Conservation (phyloP, 2,329 filamentous ascomycete genomes). For the Phialocephala subalpina region DNA sequence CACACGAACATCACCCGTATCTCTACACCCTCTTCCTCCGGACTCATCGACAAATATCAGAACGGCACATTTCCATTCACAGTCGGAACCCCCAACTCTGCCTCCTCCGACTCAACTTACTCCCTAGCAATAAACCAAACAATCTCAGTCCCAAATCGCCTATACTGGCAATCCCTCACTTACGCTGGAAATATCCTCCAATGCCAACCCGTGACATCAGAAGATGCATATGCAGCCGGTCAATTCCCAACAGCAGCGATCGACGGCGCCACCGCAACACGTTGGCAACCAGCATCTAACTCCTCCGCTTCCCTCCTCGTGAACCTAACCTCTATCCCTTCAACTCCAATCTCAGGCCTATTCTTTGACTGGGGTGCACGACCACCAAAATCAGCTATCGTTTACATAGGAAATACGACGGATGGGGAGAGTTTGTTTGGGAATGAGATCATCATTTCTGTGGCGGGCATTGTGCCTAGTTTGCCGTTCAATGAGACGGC, state of each 20-base stretch:
- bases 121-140: constrained; percentile 56
- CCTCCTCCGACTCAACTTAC: constrained; percentile 51
- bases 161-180: constrained; percentile 61
- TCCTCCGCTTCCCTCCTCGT: constrained; percentile 63
- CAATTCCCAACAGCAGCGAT: constrained; percentile 74
- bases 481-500: constrained; percentile 37
- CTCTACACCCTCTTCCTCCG: constrained; percentile 47
- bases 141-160: constrained; percentile 65
- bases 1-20: constrained; percentile 69
- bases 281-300: constrained; percentile 69
- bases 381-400: constrained; percentile 60
- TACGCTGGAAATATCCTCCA: constrained; percentile 68
- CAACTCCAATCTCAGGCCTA: constrained; percentile 55
- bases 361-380: constrained; percentile 67
- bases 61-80: constrained; percentile 64
- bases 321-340: constrained; percentile 49
- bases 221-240: constrained; percentile 60
- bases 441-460: constrained; percentile 27
- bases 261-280: constrained; percentile 71
- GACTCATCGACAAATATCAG: constrained; percentile 64
- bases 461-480: constrained; percentile 35
- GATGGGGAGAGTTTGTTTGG: constrained; percentile 27
- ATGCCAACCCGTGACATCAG: constrained; percentile 62
- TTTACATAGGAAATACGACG: constrained; percentile 58
- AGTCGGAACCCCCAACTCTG: constrained; percentile 54